Conservation (phyloP, 345 rosid species). For the Populus davidiana region DNA sequence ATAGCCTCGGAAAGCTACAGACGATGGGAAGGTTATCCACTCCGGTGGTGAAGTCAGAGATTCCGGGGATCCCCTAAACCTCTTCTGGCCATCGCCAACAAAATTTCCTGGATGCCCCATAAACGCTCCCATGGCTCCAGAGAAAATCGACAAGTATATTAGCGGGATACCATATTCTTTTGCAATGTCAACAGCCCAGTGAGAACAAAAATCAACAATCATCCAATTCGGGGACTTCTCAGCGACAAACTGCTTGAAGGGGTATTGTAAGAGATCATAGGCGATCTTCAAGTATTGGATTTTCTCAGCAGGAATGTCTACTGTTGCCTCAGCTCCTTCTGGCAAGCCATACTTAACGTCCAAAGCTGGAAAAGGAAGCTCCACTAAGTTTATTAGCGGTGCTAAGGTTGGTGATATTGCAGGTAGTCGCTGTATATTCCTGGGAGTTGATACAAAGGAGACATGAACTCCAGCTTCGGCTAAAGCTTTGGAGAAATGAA, state of each 20-base stretch:
- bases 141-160: neutral
- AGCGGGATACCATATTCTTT: neutral
- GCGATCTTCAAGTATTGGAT: slow-evolving; percentile 21
- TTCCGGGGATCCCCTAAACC: neutral
- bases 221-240: slow-evolving; percentile 3
- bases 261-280: slow-evolving; percentile 25
- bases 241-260: slow-evolving; percentile 15
- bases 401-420: slow-evolving; percentile 10
- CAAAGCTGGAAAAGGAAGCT: slow-evolving; percentile 18
- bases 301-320: slow-evolving; percentile 25
- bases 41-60: slow-evolving; percentile 11
- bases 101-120: neutral
- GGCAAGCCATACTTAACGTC: slow-evolving; percentile 7
- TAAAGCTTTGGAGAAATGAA: slow-evolving; percentile 6
- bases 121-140: neutral
- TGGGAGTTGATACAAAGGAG: slow-evolving; percentile 20
- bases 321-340: slow-evolving; percentile 27
- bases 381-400: neutral
- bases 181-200: slow-evolving; percentile 1
- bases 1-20: slow-evolving; percentile 1
- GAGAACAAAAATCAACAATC: neutral
- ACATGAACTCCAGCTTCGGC: slow-evolving; percentile 16
- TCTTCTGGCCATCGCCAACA: neutral
- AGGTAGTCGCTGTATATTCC: slow-evolving; percentile 24
- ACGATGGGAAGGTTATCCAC: slow-evolving; percentile 22